Evolutionary conservation across 306 rosid species (phyloP), one percentile per base, ranked within the genome.

Genomic region (Ormosia semicastrata): DNA sequence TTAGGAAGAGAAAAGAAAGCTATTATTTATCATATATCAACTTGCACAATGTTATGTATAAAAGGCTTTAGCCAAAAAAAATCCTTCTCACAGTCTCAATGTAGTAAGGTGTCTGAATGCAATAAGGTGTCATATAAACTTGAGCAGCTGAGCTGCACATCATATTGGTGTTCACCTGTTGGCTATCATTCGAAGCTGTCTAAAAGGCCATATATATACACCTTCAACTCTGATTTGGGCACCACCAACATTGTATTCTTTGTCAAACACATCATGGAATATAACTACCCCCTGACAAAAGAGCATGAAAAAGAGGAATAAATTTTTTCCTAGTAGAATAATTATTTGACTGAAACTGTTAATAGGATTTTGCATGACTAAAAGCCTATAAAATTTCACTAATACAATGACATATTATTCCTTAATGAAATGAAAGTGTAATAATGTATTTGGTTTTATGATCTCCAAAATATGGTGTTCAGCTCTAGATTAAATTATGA

Each of bases 121-220:
- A 58, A 30, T 12, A 71, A 72, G 77, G 33, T 30, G 49, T 4
- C 15, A 8, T 32, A 73, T 54, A 82, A 66, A 75, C 41, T 57
- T 65, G 71, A 66, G 70, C 66, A 58, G 50, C 76, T 66, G 67
- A 63, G 71, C 67, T 67, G 46, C 78, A 62, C 46, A 77, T 43
- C 9, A 4, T 12, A 66, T 32, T 30, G 57, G 3, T 52, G 40
- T 58, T 77, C 58, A 95, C 99, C 99, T 92, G 89, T 83, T 91
- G 71, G 98, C 99, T 44, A 95, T 93, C 95, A 95, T 85, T 66
- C 99, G 97, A 85, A 95, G 98, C 86, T 95, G 99, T 81, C 97
- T 87, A 84, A 93, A 95, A 18, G 99, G 99, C 99, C 99, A 95
- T 87, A 95, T 91, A 87, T 93, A 95, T 86, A 95, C 99, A 88